These are phyloP conservation scores for Cichorium intybus DNA, from an alignment of 140 eudicot species.

Conservation along the genomic window DNA sequence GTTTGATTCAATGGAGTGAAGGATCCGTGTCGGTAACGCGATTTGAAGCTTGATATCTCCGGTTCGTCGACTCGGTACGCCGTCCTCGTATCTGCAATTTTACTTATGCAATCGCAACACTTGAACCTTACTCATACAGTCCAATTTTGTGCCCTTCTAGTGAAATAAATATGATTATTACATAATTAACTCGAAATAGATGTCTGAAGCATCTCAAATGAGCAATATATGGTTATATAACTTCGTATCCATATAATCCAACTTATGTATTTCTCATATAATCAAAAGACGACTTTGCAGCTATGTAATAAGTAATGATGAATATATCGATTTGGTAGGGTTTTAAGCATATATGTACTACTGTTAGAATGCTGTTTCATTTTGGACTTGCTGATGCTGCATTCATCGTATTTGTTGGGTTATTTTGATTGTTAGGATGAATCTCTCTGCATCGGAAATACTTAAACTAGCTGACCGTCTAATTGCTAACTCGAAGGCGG, in stretches of 20 bases:
- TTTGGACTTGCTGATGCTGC: neutral
- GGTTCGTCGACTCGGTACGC: constrained; percentile 17
- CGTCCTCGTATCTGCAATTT: neutral
- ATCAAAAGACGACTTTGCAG: neutral
- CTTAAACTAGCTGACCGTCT: no score
- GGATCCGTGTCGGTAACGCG: constrained; percentile 9
- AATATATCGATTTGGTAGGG: constrained; percentile 9
- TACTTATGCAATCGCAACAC: neutral
- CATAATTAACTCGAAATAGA: neutral
- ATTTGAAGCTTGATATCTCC: constrained; percentile 8
- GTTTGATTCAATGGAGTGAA: no score
- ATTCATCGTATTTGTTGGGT: constrained; percentile 1
- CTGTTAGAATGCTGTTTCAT: constrained; percentile 1
- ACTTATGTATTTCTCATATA: neutral
- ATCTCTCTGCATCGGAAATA: no score
- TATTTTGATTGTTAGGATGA: no score
- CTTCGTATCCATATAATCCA: neutral
- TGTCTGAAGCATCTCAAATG: neutral
- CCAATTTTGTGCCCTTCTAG: no score
- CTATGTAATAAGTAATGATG: neutral
- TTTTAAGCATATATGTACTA: constrained; percentile 1
- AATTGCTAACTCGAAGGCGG: no score
- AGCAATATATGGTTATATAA: constrained; percentile 3
- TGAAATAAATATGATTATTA: neutral
- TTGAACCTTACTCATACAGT: constrained; percentile 19